These are phyloP conservation scores for Fraxinus anomala DNA, from an alignment of 257 asterid genomes.

Conservation along the genomic window DNA sequence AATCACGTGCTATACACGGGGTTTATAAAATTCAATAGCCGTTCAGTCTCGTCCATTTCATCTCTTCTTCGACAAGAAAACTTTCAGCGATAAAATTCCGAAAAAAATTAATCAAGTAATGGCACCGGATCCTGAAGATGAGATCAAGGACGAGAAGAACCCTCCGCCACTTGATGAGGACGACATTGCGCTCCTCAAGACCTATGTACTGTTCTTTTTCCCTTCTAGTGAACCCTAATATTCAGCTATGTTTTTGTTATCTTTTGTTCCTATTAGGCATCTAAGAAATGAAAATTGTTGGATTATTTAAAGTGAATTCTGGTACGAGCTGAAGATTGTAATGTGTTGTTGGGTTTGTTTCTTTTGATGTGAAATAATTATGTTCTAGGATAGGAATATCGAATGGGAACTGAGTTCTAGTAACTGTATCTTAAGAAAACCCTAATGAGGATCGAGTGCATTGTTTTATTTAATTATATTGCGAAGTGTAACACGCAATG, in stretches of 20 bases:
- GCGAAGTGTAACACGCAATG: neutral
- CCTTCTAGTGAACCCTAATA: constrained; percentile 38
- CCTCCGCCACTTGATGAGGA: constrained; percentile 56
- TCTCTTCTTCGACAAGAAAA: constrained; percentile 33
- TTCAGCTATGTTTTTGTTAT: neutral
- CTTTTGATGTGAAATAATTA: constrained; percentile 5
- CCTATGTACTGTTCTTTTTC: constrained; percentile 34
- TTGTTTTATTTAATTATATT: neutral
- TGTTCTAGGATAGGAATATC: constrained; percentile 25
- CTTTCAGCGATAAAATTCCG: constrained; percentile 13
- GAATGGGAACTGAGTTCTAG: neutral
- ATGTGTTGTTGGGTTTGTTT: constrained; percentile 5
- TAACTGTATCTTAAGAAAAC: neutral
- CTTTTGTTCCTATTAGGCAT: neutral
- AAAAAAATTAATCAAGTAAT: neutral
- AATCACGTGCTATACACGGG: neutral
- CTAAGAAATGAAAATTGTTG: neutral
- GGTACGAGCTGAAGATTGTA: neutral
- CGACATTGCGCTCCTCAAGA: constrained; percentile 54
- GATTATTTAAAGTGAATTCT: neutral
- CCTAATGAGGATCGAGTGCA: neutral
- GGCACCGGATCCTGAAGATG: constrained; percentile 38
- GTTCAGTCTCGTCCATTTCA: neutral
- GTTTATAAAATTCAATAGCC: neutral
- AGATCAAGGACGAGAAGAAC: constrained; percentile 59